phyloP scores from a whole-genome alignment of 139 green algal species.

The Ostreobium quekettii region DNA sequence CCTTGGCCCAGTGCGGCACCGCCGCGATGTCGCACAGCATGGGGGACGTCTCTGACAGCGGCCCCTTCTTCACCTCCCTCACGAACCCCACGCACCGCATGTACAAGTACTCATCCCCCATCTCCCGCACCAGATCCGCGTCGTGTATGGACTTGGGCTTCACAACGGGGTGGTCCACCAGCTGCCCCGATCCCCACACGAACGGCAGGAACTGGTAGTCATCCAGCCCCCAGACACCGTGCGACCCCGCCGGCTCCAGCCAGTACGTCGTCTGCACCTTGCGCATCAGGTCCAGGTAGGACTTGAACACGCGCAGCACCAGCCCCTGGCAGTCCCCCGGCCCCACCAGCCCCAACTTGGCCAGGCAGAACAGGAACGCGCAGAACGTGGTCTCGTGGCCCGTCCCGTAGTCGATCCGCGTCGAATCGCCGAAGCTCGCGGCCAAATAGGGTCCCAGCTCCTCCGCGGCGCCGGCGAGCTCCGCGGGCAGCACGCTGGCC shows the following conservation, averaged over 20 bases:
- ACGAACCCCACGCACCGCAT: slow-evolving; percentile 71
- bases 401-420: slow-evolving; percentile 95
- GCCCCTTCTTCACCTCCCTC: slow-evolving; percentile 89
- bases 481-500: background rate
- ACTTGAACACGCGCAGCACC: slow-evolving; percentile 43
- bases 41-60: slow-evolving; percentile 84
- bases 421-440: slow-evolving; percentile 87
- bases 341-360: slow-evolving; percentile 61
- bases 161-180: slow-evolving; percentile 68
- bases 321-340: slow-evolving; percentile 35
- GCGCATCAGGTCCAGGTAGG: slow-evolving; percentile 88
- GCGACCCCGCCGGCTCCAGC: slow-evolving; percentile 90
- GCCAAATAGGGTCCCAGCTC: slow-evolving; percentile 81
- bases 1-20: slow-evolving; percentile 82
- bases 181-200: slow-evolving; percentile 75
- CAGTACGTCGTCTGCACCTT: slow-evolving; percentile 89
- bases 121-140: slow-evolving; percentile 55
- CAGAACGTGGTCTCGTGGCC: slow-evolving; percentile 90
- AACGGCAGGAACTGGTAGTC: slow-evolving; percentile 99
- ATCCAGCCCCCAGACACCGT: slow-evolving; percentile 96
- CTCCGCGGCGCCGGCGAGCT: slow-evolving; percentile 23
- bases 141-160: slow-evolving; percentile 73
- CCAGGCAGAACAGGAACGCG: slow-evolving; percentile 85
- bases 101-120: slow-evolving; percentile 81
- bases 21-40: slow-evolving; percentile 91